Base-by-base conservation (phyloP, 1,139 yeast species). In the Hansenula anomala region DNA sequence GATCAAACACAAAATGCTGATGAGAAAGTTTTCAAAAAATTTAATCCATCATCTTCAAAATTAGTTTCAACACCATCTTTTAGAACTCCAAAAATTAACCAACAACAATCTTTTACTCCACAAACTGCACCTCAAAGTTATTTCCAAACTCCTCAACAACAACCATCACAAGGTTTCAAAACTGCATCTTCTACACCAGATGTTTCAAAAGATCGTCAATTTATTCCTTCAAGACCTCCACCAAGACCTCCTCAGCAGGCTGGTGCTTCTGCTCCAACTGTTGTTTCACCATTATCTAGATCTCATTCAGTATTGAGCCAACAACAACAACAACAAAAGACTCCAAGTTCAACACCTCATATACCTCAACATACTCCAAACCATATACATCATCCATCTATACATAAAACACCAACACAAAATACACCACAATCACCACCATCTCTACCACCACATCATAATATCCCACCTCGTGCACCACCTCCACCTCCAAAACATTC, bases 1-100 rank as follows among this genome's bases (percentile, higher is more conserved):
- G 87, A 82, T 45, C 69, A 71, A 10, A 71, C 78, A 33, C 80
- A 79, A 49, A 75, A 78, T 38, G 78, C 77, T 19, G 92, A 81
- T 36, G 80, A 75, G 30, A 71, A 69, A 42, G 86, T 89, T 4
- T 85, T 87, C 69, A 79, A 78, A 61, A 88, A 88, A 58, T 84
- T 89, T 56, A 77, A 67, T 39, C 64, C 69, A 28, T 63, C 56
- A 16, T 51, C 44, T 31, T 37, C 33, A 34, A 42, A 49, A 25
- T 20, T 51, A 8, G 16, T 45, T 1, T 47, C 55, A 6, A 56
- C 63, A 1, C 52, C 59, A 4, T 59, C 64, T 1, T 59, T 59
- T 41, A 57, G 61, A 47, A 60, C 64, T 2, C 62, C 64, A 22
- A 49, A 48, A 36, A 31, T 40, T 3, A 30, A 29, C 4, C 54